Evolutionary conservation across 345 rosid genomes (phyloP), one percentile per base, ranked within the genome.

Genomic region (Triadica sebifera): DNA sequence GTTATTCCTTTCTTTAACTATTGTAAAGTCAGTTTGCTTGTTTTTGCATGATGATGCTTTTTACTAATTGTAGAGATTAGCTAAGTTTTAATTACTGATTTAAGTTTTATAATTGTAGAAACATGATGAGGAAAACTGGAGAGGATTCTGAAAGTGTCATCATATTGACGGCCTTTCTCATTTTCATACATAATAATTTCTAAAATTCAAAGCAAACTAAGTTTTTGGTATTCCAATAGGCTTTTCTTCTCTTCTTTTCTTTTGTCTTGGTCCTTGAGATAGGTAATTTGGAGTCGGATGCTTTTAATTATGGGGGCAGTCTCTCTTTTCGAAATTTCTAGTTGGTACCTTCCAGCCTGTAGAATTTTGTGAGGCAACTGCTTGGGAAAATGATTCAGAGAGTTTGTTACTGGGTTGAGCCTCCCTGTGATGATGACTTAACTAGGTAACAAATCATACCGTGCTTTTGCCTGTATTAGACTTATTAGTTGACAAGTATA

Each of bases 381-480:
- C 22, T n/a, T 55, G 34, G 34, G 34, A 2, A 29, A 29, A 2
- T 2, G 34, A 1, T 29, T 29, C 3, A 34, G 41, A 22, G 41
- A 43, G 39, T 24, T 39, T 41, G 13, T n/a, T 64, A 39, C 24
- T 41, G 7, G 51, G 19, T 19, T 59, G 64, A 25, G 19, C 50
- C 41, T 62, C 46, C 17, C 3, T 64, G 68, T 64, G 68, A 8
- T 65, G 20, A 29, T 29, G 34, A 29, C 34, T 29, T 29, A 16
- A 39, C 67, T 63, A 39, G 66, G n/a, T 46, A 12, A 47, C 12
- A 67, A 67, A 49, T 22, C 57, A 47, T 67, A 38, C 53, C 57
- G 12, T 16, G 52, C n/a, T 25, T 6, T 67, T 47, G 12, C 10
- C 70, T 67, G 5, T 25, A 7, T 20, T 5, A 53, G 19, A 55